Conservation (phyloP, 305 asterid genomes). For the Solanum aculeatissimum region DNA sequence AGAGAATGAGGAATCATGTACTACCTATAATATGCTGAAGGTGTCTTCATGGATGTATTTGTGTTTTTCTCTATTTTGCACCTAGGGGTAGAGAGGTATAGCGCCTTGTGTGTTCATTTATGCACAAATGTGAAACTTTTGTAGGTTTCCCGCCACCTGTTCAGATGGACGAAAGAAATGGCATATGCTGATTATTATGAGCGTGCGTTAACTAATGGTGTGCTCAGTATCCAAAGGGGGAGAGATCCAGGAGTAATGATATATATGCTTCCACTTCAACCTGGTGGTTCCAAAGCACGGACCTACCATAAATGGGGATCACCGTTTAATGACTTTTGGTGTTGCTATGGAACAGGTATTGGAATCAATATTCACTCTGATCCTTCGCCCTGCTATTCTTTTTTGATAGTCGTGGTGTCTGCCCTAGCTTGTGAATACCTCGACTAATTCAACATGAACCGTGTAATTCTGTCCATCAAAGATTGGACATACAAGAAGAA, state of each 20-base stretch:
- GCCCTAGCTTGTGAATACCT: not conserved
- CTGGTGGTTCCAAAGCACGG: conserved; percentile 69
- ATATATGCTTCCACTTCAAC: conserved; percentile 77
- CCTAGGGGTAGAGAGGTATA: not conserved
- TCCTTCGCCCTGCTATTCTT: not conserved
- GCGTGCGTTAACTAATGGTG: conserved; percentile 77
- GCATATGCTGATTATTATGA: conserved; percentile 87
- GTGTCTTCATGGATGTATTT: conserved; percentile 13
- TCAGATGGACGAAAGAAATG: conserved; percentile 86
- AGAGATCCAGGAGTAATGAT: conserved; percentile 80
- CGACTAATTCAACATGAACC: not conserved
- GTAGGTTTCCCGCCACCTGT: conserved; percentile 74
- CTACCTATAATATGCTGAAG: conserved; percentile 94
- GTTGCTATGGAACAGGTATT: conserved; percentile 94
- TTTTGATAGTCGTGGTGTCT: not conserved
- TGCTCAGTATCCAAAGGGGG: conserved; percentile 81
- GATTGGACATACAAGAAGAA: not conserved
- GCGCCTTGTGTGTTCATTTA: not conserved
- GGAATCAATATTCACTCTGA: not conserved
- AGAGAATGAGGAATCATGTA: conserved; percentile 88
- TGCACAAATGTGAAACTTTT: not conserved
- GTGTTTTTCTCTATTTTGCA: not conserved
- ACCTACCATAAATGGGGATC: conserved; percentile 84
- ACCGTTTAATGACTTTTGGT: conserved; percentile 60
- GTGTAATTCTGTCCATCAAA: not conserved